Evolutionary conservation across 108 stramenopile genomes (phyloP).

Genomic region (Seminavis robusta): DNA sequence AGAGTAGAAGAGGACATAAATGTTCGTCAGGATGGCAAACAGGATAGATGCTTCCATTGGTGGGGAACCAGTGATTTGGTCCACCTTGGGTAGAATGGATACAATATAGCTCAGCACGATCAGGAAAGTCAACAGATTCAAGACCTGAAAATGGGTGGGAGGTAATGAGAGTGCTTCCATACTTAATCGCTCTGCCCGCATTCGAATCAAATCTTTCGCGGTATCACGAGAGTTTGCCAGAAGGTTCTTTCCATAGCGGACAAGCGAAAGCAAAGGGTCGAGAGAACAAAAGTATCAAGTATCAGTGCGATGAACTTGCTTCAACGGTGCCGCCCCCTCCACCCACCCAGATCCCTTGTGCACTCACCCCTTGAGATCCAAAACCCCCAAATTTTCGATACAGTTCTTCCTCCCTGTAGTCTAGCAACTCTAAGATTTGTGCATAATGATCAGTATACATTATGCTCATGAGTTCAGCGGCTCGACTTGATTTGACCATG

Average conservation of each 20-base stretch:
- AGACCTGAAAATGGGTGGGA: conserved; percentile 57
- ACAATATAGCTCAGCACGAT: conserved; percentile 52
- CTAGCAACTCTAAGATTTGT: conserved; percentile 42
- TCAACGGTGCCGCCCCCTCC: not conserved
- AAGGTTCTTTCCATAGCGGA: conserved; percentile 17
- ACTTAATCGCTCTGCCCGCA: conserved; percentile 48
- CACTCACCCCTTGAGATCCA: too few species aligned
- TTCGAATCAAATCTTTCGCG: conserved; percentile 34
- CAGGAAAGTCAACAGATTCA: conserved; percentile 32
- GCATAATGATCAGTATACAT: conserved; percentile 67
- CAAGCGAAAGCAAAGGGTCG: too few species aligned
- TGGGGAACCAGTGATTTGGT: conserved; percentile 23
- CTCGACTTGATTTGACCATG: conserved; percentile 46
- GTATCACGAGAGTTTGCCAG: conserved; percentile 35
- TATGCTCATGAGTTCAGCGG: conserved; percentile 50
- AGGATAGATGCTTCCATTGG: conserved; percentile 40
- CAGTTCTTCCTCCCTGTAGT: conserved; percentile 11
- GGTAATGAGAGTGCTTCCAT: conserved; percentile 59
- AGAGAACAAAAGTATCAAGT: too few species aligned
- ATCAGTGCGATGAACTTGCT: too few species aligned
- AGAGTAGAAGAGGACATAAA: conserved; percentile 68
- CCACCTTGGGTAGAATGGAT: conserved; percentile 32
- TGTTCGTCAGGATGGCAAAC: conserved; percentile 43
- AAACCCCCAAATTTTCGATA: not conserved
- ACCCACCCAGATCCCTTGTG: not conserved